Percentiles rank a stretch among this genome's conserved stretches.
Conservation (phyloP, 305 asterid species). For the Solanum hybrid region DNA sequence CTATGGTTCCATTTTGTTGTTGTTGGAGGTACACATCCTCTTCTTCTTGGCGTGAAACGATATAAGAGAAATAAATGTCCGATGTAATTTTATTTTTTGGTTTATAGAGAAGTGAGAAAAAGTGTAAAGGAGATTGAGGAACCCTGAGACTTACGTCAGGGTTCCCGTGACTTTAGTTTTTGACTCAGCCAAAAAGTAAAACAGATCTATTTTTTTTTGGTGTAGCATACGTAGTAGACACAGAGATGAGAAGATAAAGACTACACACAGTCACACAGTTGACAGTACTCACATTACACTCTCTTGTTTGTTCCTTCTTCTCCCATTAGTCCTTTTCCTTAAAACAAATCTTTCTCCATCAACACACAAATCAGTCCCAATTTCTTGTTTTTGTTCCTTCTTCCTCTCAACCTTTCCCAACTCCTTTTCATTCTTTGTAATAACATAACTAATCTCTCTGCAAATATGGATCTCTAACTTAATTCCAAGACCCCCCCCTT, state of each 20-base stretch:
- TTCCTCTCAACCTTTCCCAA: neutral
- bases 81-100: no score
- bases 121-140: neutral
- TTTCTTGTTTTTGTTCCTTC: neutral
- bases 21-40: neutral
- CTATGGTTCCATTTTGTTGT: neutral
- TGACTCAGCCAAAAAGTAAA: neutral
- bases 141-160: neutral
- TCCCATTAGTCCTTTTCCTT: slow-evolving; percentile 28
- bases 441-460: neutral
- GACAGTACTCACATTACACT: neutral
- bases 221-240: neutral
- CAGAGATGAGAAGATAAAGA: neutral
- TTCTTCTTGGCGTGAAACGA: no score
- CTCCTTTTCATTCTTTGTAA: neutral
- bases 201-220: neutral
- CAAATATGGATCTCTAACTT: neutral
- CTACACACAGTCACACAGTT: neutral
- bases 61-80: no score
- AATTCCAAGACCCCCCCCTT: neutral
- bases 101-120: neutral
- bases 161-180: slow-evolving; percentile 2
- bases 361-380: neutral
- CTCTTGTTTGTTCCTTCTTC: slow-evolving; percentile 12
- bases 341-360: neutral